Conservation (phyloP, 352 stramenopile genomes). For the Globisporangium megalacanthum region DNA sequence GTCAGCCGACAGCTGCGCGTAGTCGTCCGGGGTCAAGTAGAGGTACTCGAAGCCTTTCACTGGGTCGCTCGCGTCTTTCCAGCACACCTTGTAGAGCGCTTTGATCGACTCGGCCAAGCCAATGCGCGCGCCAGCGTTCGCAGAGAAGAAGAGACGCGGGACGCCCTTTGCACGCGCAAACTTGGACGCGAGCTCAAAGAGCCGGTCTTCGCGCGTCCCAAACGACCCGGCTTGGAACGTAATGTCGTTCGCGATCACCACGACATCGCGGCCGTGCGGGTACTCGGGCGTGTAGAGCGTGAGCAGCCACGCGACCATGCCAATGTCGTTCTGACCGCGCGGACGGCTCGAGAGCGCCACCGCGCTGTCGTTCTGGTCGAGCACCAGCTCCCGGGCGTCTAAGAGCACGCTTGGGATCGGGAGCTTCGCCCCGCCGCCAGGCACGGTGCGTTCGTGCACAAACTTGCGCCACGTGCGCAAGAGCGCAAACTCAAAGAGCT, state of each 20-base stretch:
- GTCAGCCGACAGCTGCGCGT: constrained; percentile 89
- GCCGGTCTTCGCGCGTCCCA: constrained; percentile 97
- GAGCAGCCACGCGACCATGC: constrained; percentile 99
- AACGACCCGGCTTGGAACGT: constrained; percentile 99
- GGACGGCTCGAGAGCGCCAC: constrained; percentile 66
- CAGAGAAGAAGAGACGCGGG: constrained; percentile 98
- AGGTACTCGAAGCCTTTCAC: constrained; percentile 99
- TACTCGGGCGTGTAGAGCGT: constrained; percentile 98
- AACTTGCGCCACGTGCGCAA: constrained; percentile 93
- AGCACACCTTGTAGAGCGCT: constrained; percentile 96
- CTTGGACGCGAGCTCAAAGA: constrained; percentile 98
- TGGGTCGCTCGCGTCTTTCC: constrained; percentile 95
- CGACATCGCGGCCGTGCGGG: constrained; percentile 93
- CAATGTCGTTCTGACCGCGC: constrained; percentile 97
- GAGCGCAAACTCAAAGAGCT: constrained; percentile 96
- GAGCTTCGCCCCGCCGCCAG: constrained; percentile 47
- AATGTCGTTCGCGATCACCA: constrained; percentile 99
- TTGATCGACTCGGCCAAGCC: constrained; percentile 98
- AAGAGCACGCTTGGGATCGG: constrained; percentile 90
- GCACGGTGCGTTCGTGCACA: constrained; percentile 63
- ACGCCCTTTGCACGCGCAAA: constrained; percentile 91
- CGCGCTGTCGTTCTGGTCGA: constrained; percentile 70
- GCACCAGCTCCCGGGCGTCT: constrained; percentile 92
- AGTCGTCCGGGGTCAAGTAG: constrained; percentile 95
- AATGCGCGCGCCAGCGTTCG: constrained; percentile 98